A percentile compares a stretch with the other conserved stretches of the same genome.
Evolutionary conservation across 495 filamentous ascomycete genomes (phyloP).

Genomic region (Chlorociboria aeruginascens): DNA sequence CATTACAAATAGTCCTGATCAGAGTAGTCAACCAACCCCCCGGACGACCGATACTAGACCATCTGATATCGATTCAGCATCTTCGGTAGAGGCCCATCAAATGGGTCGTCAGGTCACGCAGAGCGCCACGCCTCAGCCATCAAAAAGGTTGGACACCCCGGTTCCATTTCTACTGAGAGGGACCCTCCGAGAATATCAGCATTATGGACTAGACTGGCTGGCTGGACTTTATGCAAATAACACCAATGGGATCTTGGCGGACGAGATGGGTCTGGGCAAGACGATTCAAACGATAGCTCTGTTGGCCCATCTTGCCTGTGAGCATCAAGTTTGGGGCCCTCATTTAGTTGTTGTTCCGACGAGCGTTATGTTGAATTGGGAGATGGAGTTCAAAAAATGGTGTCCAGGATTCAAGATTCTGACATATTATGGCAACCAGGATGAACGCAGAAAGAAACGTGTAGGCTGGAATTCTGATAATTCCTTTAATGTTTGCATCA

Average conservation of each 20-base stretch:
- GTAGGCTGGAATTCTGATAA: constrained; percentile 84
- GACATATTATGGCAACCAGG: constrained; percentile 88
- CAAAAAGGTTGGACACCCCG: constrained; percentile 47
- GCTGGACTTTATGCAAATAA: constrained; percentile 81
- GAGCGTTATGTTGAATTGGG: constrained; percentile 99
- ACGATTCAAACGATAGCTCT: constrained; percentile 97
- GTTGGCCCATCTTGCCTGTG: constrained; percentile 82
- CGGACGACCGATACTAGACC: constrained; percentile 55
- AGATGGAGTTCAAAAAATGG: constrained; percentile 99
- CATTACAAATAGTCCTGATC: constrained; percentile 28
- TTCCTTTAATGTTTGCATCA: constrained; percentile 93
- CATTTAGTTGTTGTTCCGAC: constrained; percentile 96
- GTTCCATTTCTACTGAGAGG: constrained; percentile 85
- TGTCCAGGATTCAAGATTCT: constrained; percentile 97
- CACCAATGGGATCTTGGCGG: constrained; percentile 95
- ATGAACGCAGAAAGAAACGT: constrained; percentile 83
- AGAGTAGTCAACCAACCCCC: constrained; percentile 36
- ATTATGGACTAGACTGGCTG: constrained; percentile 93
- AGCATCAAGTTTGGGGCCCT: constrained; percentile 88
- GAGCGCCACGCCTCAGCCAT: constrained; percentile 30
- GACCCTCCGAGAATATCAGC: constrained; percentile 90
- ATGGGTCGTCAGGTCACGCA: constrained; percentile 22
- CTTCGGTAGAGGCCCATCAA: constrained; percentile 37
- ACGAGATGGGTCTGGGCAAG: constrained; percentile 98
- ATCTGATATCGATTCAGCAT: constrained; percentile 54